Evolutionary conservation across 1,284 basidiomycete genomes (phyloP).

Genomic region (Melampsora americana): DNA sequence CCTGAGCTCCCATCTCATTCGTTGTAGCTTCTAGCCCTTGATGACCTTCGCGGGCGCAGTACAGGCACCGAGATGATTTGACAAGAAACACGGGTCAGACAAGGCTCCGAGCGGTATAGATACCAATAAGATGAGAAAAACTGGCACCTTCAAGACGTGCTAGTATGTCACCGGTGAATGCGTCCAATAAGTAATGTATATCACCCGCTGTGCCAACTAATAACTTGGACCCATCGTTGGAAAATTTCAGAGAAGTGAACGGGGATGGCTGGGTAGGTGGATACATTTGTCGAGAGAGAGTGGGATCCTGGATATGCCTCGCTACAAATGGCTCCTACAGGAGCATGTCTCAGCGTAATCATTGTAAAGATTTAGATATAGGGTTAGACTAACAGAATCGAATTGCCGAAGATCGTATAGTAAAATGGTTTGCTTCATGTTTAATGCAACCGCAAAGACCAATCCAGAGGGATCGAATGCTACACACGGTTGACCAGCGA

Average conservation of each 20-base stretch:
- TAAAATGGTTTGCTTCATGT: constrained; percentile 72
- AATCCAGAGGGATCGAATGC: constrained; percentile 85
- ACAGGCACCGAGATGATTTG: constrained; percentile 59
- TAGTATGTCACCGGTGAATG: constrained; percentile 75
- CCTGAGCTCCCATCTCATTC: constrained; percentile 52
- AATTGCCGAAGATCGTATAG: constrained; percentile 84
- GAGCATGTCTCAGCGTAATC: not conserved
- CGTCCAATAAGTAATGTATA: constrained; percentile 87
- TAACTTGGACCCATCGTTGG: constrained; percentile 80
- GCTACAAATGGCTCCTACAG: constrained; percentile 72
- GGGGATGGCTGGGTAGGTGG: constrained; percentile 70
- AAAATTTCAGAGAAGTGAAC: constrained; percentile 87
- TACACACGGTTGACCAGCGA: constrained; percentile 70
- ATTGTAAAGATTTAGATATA: not conserved
- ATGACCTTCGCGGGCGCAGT: constrained; percentile 11
- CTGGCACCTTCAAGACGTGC: constrained; percentile 70
- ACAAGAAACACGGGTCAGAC: not conserved
- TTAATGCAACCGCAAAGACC: constrained; percentile 89
- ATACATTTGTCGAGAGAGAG: constrained; percentile 67
- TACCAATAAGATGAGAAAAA: not conserved
- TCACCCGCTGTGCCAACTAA: constrained; percentile 88
- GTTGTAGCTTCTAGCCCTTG: constrained; percentile 55
- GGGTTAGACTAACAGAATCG: constrained; percentile 63
- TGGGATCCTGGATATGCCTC: constrained; percentile 75
- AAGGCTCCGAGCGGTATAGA: not conserved